Evolutionary conservation across 345 rosid species (phyloP), one percentile per base, ranked within the genome.

Genomic region (Arabis alpina): DNA sequence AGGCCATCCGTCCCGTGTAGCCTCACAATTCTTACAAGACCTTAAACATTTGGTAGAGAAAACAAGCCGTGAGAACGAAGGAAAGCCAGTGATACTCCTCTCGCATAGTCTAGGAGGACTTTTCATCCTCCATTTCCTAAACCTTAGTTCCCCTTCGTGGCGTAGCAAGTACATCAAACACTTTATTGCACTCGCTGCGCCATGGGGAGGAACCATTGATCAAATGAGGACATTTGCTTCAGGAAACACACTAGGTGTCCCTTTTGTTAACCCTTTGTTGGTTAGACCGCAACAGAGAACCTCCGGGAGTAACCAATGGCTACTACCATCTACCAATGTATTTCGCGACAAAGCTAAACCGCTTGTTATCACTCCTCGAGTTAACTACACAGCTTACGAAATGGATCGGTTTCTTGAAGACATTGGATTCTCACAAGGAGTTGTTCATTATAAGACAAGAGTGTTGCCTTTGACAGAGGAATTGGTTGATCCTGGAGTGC

Each of bases 91-190:
- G 8, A 85, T 93, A 61, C 76, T 88, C 52, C 71, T 87, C 30
- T 85, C 97, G 15, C 98, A 88, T 59, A 93, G 97, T 80, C 66
- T 88, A n/a, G 98, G 98, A 37, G 96, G 94, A 8, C 87, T 91
- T 9, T 93, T 83, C 8, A 84, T 78, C 15, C 89, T 80, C 39
- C 86, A 87, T 14, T 82, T 93, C 41, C 93, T 89, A 56, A 82
- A 81, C 70, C 79, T 92, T 61, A 91, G 66, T 69, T 62, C 92
- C 1, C 57, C 51, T 37, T 70, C 92, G 4, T 93, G 98, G 98
- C 84, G 86, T 32, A 70, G 47, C 28, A 82, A 72, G 70, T 85
- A 74, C 55, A 66, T 91, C 80, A 89, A 85, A 75, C 96, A 89
- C 79, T 86, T 89, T 39, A 45, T 89, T 7, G 86, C 98, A 5